Percentiles rank a stretch among this genome's conserved stretches.
Evolutionary conservation across 495 filamentous ascomycete species (phyloP).

Genomic region (Aspergillus baeticus): DNA sequence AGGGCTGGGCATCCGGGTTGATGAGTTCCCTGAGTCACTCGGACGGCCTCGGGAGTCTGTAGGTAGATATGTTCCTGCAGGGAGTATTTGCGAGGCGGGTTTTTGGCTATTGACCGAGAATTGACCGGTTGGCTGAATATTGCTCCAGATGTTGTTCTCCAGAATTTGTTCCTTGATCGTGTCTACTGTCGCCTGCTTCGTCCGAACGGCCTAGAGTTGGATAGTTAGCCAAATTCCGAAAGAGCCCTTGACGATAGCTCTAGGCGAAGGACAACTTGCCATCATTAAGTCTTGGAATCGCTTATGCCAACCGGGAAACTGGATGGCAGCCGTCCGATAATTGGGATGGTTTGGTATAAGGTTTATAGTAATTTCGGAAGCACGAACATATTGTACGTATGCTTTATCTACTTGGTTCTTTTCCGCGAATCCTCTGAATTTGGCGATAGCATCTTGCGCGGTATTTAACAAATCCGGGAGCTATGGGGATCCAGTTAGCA

Average conservation of each 20-base stretch:
- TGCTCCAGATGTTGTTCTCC: slow-evolving; percentile 40
- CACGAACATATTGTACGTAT: slow-evolving; percentile 76
- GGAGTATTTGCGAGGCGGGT: slow-evolving; percentile 16
- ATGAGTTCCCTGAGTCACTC: slow-evolving; percentile 18
- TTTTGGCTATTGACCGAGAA: slow-evolving; percentile 14
- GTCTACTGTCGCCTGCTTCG: slow-evolving; percentile 48
- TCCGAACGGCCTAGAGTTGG: slow-evolving; percentile 35
- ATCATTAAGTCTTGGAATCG: slow-evolving; percentile 44
- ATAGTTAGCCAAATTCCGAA: slow-evolving; percentile 8
- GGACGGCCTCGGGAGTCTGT: slow-evolving; percentile 25
- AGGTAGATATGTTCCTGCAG: slow-evolving; percentile 15
- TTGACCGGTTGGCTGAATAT: slow-evolving; percentile 29
- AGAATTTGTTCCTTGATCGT: slow-evolving; percentile 45
- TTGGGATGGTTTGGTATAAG: slow-evolving; percentile 72
- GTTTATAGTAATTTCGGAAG: slow-evolving; percentile 72
- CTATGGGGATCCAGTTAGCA: slow-evolving; percentile 18
- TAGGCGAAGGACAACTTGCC: slow-evolving; percentile 20
- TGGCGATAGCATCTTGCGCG: slow-evolving; percentile 37
- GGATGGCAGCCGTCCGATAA: slow-evolving; percentile 40
- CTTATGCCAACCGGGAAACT: slow-evolving; percentile 38
- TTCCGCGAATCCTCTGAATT: slow-evolving; percentile 35
- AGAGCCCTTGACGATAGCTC: not conserved
- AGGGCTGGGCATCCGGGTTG: slow-evolving; percentile 44
- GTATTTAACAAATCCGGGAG: slow-evolving; percentile 32
- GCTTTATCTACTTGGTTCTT: slow-evolving; percentile 59